Base-by-base conservation (phyloP, 1,139 yeast genomes). In the Pichia sp. region DNA sequence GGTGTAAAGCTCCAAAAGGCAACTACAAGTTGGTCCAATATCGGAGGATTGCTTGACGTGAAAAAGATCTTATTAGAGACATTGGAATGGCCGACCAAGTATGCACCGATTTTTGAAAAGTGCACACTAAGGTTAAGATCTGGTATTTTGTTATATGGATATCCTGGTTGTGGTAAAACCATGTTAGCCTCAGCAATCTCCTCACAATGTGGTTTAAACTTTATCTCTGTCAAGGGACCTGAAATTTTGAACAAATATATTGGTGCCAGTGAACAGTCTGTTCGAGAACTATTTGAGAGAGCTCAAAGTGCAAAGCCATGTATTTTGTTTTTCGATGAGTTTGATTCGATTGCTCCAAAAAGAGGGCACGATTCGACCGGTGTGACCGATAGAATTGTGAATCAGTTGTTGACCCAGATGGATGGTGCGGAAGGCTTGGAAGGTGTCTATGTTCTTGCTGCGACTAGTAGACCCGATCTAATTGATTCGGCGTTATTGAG, bases 401-500 rank as follows among this genome's bases (percentile, higher is more conserved):
- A 95, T 70, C 99, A 93, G 68, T 82, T 93, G 84, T 79, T 93
- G 65, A 93, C 99, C 0, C 98, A 95, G 69, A 90, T 93, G 97
- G 99, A 93, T 71, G 99, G 99, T 73, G 98, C 98, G 1, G 99
- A 93, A 70, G 98, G 98, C 0, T 75, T 92, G 41, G 97, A 92
- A 65, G 98, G 98, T 0, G 99, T 95, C 3, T 93, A 93, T 66
- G 97, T 95, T 0, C 75, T 93, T 36, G 99, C 98, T 0, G 99
- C 99, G 0, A 95, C 99, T 0, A 84, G 93, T 64, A 78, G 99
- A 63, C 98, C 98, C 0, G 98, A 93, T 67, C 77, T 93, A 64
- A 92, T 95, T 62, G 99, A 93, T 70, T 85, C 97, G 6, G 99
- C 99, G 0, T 75, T 93, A 57, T 73, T 93, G 59, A 83, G 99